These are phyloP conservation scores for Xylariaceae sp. DNA, from an alignment of 2,329 filamentous ascomycete genomes.

Conservation along the genomic window DNA sequence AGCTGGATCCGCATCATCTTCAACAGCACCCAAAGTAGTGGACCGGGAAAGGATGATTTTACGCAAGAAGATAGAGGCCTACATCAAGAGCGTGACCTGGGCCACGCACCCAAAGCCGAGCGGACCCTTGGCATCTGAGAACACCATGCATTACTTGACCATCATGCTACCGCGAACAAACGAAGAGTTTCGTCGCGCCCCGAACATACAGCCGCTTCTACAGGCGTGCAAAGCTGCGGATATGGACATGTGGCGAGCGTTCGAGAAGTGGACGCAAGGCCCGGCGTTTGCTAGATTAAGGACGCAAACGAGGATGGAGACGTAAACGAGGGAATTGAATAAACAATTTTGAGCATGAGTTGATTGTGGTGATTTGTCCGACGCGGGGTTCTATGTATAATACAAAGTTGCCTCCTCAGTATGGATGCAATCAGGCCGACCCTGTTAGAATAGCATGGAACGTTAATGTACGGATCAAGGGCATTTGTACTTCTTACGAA, in stretches of 20 bases:
- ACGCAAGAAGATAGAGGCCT: constrained; percentile 15
- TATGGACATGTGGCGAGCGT: constrained; percentile 13
- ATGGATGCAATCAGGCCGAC: too few relatives aligned
- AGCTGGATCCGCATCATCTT: background rate
- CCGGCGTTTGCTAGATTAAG: background rate
- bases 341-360: background rate
- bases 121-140: constrained; percentile 5
- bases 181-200: constrained; percentile 8
- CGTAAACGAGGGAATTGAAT: background rate
- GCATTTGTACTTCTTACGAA: too few relatives aligned
- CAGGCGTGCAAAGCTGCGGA: constrained; percentile 6
- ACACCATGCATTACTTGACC: constrained; percentile 3
- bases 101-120: constrained; percentile 8
- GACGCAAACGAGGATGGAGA: background rate
- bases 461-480: too few relatives aligned
- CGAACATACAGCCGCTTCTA: constrained; percentile 3
- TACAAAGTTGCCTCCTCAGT: too few relatives aligned
- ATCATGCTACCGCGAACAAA: constrained; percentile 6
- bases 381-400: too few relatives aligned
- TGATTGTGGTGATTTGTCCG: too few relatives aligned
- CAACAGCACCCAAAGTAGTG: background rate
- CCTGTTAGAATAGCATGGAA: too few relatives aligned
- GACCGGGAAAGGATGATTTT: background rate
- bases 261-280: constrained; percentile 11
- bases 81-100: constrained; percentile 12